Conservation (phyloP, 495 filamentous ascomycete species). For the Hypoxylon fuscum region DNA sequence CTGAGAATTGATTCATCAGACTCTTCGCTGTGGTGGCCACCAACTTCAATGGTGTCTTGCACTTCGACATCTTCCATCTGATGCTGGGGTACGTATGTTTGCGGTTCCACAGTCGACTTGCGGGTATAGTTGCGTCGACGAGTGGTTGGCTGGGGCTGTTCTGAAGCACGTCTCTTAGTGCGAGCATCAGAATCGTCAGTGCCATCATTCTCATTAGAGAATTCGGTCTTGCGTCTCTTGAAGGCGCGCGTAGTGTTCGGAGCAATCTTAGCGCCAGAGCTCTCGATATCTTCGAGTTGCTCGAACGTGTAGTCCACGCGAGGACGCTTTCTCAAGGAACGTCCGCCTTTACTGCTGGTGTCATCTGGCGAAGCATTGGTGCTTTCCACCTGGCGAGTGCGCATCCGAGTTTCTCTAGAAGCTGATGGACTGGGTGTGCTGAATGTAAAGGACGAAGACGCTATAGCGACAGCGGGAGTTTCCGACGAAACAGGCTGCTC, state of each 20-base stretch:
- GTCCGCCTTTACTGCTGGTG: slow-evolving; percentile 55
- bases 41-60: slow-evolving; percentile 60
- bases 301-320: slow-evolving; percentile 59
- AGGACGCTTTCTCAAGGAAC: slow-evolving; percentile 56
- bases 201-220: slow-evolving; percentile 29
- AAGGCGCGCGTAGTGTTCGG: slow-evolving; percentile 33
- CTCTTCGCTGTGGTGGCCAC: slow-evolving; percentile 43
- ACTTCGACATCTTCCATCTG: slow-evolving; percentile 53
- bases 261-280: slow-evolving; percentile 30
- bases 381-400: slow-evolving; percentile 46
- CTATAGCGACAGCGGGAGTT: slow-evolving; percentile 38
- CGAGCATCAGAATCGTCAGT: slow-evolving; percentile 45
- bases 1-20: slow-evolving; percentile 34
- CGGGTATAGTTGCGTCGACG: slow-evolving; percentile 49
- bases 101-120: slow-evolving; percentile 44
- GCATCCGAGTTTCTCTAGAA: slow-evolving; percentile 48
- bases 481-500: slow-evolving; percentile 29
- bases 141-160: slow-evolving; percentile 40
- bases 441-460: slow-evolving; percentile 37
- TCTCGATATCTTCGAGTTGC: slow-evolving; percentile 49
- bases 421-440: slow-evolving; percentile 44
- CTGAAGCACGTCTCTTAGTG: slow-evolving; percentile 46
- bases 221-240: slow-evolving; percentile 45
- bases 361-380: slow-evolving; percentile 45
- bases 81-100: slow-evolving; percentile 43